Percentiles rank a stretch among this genome's conserved stretches.
Evolutionary conservation across 352 stramenopile genomes (phyloP).

Genomic region (Phytophthora tubulina): DNA sequence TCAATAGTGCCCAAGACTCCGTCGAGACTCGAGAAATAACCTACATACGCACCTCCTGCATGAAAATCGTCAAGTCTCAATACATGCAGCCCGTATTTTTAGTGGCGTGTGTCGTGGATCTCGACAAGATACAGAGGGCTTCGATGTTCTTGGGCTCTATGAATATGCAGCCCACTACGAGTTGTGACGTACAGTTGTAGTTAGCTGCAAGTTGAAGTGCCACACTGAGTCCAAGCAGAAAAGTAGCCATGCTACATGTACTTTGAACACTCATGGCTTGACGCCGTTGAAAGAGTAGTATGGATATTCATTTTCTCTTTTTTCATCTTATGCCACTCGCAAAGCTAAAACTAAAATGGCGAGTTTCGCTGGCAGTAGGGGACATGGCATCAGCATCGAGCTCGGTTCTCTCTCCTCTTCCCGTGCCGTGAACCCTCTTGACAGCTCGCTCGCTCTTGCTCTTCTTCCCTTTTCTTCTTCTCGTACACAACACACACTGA

Average conservation of each 20-base stretch:
- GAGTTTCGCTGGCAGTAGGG: slow-evolving; percentile 25
- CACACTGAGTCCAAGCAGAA: neutral
- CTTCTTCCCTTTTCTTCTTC: slow-evolving; percentile 34
- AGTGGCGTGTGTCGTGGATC: neutral
- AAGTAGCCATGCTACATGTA: neutral
- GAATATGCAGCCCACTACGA: neutral
- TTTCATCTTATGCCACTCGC: slow-evolving; percentile 45
- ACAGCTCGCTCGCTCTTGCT: slow-evolving; percentile 36
- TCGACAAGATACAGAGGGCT: neutral
- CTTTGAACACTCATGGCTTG: slow-evolving; percentile 1
- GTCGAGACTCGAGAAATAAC: neutral
- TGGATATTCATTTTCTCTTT: slow-evolving; percentile 46
- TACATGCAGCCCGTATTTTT: too few relatives aligned
- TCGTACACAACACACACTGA: slow-evolving; percentile 52
- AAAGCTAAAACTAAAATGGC: slow-evolving; percentile 51
- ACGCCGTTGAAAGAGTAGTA: slow-evolving; percentile 17
- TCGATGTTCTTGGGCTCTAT: neutral
- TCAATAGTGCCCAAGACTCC: slow-evolving; percentile 30
- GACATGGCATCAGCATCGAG: slow-evolving; percentile 28
- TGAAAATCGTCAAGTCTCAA: neutral
- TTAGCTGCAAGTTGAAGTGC: neutral
- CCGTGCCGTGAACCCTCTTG: slow-evolving; percentile 13
- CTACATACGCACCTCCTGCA: too few relatives aligned
- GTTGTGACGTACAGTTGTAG: neutral
- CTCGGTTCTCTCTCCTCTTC: slow-evolving; percentile 17